phyloP scores from a whole-genome alignment of 1,284 basidiomycete species.

The Athelia psychrophila region DNA sequence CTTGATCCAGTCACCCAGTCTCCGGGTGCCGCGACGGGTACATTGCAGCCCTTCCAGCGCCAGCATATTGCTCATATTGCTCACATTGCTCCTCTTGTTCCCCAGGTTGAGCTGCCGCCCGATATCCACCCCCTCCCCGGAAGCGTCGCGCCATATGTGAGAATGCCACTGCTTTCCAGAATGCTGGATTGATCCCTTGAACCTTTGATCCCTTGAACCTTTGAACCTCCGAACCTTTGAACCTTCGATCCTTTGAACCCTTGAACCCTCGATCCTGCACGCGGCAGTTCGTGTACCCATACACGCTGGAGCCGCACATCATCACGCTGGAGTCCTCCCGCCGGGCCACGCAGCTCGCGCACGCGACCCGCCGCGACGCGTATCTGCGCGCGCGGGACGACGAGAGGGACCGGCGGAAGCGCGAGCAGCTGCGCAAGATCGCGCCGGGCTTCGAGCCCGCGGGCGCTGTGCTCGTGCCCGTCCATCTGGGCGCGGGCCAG shows the following conservation, averaged over 20 bases:
- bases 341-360: constrained; percentile 60
- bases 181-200: no score
- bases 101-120: constrained; percentile 82
- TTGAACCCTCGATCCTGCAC: no score
- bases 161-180: constrained; percentile 22
- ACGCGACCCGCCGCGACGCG: constrained; percentile 63
- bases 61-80: no score
- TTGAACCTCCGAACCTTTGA: no score
- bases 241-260: no score
- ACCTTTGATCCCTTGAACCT: background rate
- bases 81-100: no score
- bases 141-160: constrained; percentile 83
- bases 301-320: constrained; percentile 85
- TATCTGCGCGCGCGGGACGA: constrained; percentile 70
- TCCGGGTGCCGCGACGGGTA: constrained; percentile 82
- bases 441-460: constrained; percentile 74
- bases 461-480: constrained; percentile 55
- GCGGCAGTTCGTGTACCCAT: constrained; percentile 91
- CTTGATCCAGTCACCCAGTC: constrained; percentile 86
- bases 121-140: constrained; percentile 93
- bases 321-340: constrained; percentile 71
- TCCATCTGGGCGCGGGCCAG: background rate
- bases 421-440: constrained; percentile 71
- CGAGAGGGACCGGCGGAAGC: constrained; percentile 73
- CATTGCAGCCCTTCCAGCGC: constrained; percentile 17